Evolutionary conservation across 805 yeast genomes (phyloP), one percentile per base, ranked within the genome.

Genomic region (Ogataea paradorogensis): DNA sequence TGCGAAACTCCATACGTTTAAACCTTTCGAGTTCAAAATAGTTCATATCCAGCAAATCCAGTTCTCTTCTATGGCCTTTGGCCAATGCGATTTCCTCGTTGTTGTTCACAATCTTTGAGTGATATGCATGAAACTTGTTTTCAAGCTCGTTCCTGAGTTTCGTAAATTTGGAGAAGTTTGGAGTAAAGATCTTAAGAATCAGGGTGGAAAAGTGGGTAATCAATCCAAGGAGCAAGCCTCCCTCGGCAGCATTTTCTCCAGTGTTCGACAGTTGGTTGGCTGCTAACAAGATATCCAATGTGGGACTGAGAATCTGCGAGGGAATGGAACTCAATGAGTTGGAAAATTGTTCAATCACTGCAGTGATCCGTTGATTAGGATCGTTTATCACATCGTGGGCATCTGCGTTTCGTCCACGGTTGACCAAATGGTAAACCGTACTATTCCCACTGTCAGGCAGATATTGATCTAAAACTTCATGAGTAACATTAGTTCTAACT

Each of bases 11-110:
- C 64, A 80, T 75, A 53, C 84, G 78, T 49, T 82, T 72, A 62
- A 89, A 91, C 45, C 81, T 70, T 49, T 85, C 93, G 50, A 89
- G 69, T 47, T 84, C 82, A 62, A 87, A 89, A 63, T 87, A 90
- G 18, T 87, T 76, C 52, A 73, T 74, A 65, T 90, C 97, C 35
- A 90, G 65, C 46, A 77, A 71, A 52, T 82, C 85, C 47, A 84
- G 68, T 61, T 90, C 98, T 38, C 87, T 74, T 11, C 76, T 62
- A 59, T 88, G 91, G 15, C 96, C 96, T 45, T 82, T 75, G 37
- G 87, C 73, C 36, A 90, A 67, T 0, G 96, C 97, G 51, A 90
- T 81, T 58, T 90, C 96, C 64, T 90, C 98, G 52, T 75, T 78
- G 58, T 82, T 84, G 33, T 77, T 67, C 20, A 87, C 87, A 13